phyloP scores from a whole-genome alignment of 495 filamentous ascomycete genomes.

The Daldinia vernicosa region DNA sequence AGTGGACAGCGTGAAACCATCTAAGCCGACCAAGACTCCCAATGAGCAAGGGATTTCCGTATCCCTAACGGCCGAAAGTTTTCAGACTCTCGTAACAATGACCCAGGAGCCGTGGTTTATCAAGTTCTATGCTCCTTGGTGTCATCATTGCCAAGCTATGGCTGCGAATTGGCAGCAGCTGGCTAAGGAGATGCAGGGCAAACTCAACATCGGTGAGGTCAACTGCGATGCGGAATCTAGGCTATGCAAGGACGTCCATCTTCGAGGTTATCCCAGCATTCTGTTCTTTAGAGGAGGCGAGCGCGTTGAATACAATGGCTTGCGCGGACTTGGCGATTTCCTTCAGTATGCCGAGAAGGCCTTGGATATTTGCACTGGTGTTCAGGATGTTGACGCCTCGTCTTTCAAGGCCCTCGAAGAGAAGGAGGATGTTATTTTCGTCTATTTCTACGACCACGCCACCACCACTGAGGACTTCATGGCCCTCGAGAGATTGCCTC shows the following conservation, averaged over 20 bases:
- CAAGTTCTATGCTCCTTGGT: conserved; percentile 99
- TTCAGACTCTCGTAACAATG: conserved; percentile 84
- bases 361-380: conserved; percentile 75
- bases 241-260: conserved; percentile 87
- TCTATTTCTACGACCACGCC: conserved; percentile 97
- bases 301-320: conserved; percentile 89
- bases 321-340: conserved; percentile 92
- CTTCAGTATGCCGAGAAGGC: conserved; percentile 87
- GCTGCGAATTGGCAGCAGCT: conserved; percentile 90
- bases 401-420: conserved; percentile 86
- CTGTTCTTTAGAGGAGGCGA: conserved; percentile 94
- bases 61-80: conserved; percentile 81
- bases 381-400: conserved; percentile 79
- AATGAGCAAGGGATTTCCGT: conserved; percentile 80
- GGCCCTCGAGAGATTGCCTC: conserved; percentile 83
- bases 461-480: conserved; percentile 91
- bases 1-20: conserved; percentile 40
- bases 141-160: conserved; percentile 91
- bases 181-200: conserved; percentile 85
- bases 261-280: conserved; percentile 85
- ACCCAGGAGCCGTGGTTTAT: conserved; percentile 96
- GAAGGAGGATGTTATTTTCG: conserved; percentile 92
- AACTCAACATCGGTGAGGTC: conserved; percentile 92
- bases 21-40: conserved; percentile 63
- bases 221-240: conserved; percentile 87